These are phyloP conservation scores for Fusarium sp. DNA, from an alignment of 2,329 filamentous ascomycete genomes.

Conservation along the genomic window DNA sequence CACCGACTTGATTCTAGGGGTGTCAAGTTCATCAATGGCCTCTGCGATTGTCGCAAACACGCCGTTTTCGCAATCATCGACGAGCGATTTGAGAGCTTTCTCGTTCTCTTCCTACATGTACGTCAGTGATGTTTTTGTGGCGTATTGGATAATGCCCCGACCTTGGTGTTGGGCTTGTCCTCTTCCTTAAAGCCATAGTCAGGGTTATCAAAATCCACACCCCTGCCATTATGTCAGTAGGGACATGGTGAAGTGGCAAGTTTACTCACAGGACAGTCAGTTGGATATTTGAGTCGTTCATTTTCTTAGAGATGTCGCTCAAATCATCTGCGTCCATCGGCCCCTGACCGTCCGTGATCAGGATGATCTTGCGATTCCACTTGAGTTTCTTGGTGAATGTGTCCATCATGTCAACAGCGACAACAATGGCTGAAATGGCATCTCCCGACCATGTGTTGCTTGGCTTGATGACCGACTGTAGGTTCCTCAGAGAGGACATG, in stretches of 20 bases:
- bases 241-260: not conserved
- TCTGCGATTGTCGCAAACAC: slow-evolving; percentile 86
- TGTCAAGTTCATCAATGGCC: slow-evolving; percentile 82
- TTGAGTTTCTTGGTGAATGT: slow-evolving; percentile 84
- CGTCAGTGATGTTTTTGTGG: slow-evolving; percentile 2
- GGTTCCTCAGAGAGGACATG: slow-evolving; percentile 74
- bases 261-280: slow-evolving; percentile 78
- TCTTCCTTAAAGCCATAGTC: slow-evolving; percentile 95
- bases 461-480: slow-evolving; percentile 73
- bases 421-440: slow-evolving; percentile 85
- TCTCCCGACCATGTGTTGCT: slow-evolving; percentile 79
- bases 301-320: slow-evolving; percentile 75
- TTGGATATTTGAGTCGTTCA: slow-evolving; percentile 81
- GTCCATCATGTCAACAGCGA: slow-evolving; percentile 88
- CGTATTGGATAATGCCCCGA: slow-evolving; percentile 44
- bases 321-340: slow-evolving; percentile 78
- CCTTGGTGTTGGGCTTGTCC: slow-evolving; percentile 79
- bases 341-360: slow-evolving; percentile 85
- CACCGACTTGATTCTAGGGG: slow-evolving; percentile 79
- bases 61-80: slow-evolving; percentile 73
- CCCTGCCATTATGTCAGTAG: slow-evolving; percentile 60
- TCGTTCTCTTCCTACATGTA: slow-evolving; percentile 71
- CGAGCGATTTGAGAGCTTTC: slow-evolving; percentile 69
- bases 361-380: slow-evolving; percentile 81
- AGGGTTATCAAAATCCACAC: slow-evolving; percentile 91